Evolutionary conservation across 1,284 basidiomycete species (phyloP).

Genomic region (Meira miltonrushii): DNA sequence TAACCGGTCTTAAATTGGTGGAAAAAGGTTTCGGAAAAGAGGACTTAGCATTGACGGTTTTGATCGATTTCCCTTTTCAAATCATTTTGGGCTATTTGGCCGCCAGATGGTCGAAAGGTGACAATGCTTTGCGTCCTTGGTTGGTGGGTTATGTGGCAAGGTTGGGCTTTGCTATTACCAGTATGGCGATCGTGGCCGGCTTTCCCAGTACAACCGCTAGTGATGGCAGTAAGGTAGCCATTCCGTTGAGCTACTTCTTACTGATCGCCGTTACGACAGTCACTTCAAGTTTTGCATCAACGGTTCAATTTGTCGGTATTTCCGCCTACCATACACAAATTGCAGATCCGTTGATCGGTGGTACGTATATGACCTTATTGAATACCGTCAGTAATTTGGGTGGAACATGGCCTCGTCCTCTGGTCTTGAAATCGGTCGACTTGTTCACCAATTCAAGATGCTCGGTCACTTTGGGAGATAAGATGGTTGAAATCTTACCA

Average conservation of each 20-base stretch:
- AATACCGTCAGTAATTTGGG: conserved; percentile 97
- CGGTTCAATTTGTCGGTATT: conserved; percentile 96
- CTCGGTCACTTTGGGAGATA: conserved; percentile 2
- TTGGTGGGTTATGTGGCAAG: conserved; percentile 85
- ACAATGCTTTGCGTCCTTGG: conserved; percentile 61
- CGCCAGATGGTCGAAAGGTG: conserved; percentile 67
- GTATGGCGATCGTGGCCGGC: conserved; percentile 72
- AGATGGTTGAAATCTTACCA: not conserved
- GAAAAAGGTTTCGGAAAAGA: conserved; percentile 94
- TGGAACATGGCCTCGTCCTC: conserved; percentile 94
- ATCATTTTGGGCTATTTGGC: conserved; percentile 94
- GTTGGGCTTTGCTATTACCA: conserved; percentile 64
- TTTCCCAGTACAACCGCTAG: conserved; percentile 62
- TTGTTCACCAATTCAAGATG: conserved; percentile 42
- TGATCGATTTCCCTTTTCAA: conserved; percentile 98
- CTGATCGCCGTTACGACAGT: conserved; percentile 76
- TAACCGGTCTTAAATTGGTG: conserved; percentile 86
- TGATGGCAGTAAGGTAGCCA: conserved; percentile 59
- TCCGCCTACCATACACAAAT: conserved; percentile 96
- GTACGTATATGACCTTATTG: conserved; percentile 61
- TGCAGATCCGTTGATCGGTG: conserved; percentile 93
- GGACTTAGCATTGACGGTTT: conserved; percentile 86
- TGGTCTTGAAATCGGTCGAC: conserved; percentile 67
- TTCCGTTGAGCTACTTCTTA: conserved; percentile 66
- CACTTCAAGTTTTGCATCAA: conserved; percentile 79